Evolutionary conservation across 2,329 filamentous ascomycete species (phyloP), one percentile per base, ranked within the genome.

Genomic region (Herpotrichia juniperi): DNA sequence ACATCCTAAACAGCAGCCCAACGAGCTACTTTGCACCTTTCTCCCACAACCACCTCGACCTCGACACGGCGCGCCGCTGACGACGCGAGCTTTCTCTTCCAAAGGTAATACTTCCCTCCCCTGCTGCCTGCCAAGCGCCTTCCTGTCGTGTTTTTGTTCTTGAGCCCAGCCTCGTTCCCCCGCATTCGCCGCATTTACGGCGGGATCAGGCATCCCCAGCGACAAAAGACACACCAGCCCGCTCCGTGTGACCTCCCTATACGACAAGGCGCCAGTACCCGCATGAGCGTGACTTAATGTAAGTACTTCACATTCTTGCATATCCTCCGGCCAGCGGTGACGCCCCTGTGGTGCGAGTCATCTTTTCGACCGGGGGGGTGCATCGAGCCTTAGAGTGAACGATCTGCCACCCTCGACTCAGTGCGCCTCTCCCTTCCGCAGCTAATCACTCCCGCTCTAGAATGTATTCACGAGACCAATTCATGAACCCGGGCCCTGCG

Each of bases 401-500:
- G 26, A 22, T 16, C 14, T 31, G 11, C 39, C 37, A 8, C 7
- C 37, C 47, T 30, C 42, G 9, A 21, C 28, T 31, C 32, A 42
- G 12, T 11, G 16, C 35, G 40, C 24, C 16, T 19, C 40, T 43
- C 19, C 24, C 17, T 25, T 35, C 16, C 43, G 19, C 26, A 37
- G 42, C 58, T 59, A 50, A 66, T 37, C 43, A 30, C 50, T 19
- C 17, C 40, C 37, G 8, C n/a, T 12, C 31, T 69, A 85, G 83
- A 61, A 80, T 85, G 66, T 88, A 87, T 74, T 78, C 82, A 37
- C 76, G 81, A 54, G 82, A 83, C 58, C 84, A 87, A 66, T 97
- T 97, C 79, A 96, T 97, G 90, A 97, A 97, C 76, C 92, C 94
- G 57, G 92, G 94, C 60, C 93, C 94, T 64, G 93, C 94, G 62